Conservation (phyloP, 768 basidiomycete genomes). For the Podaxis mareebaensis region DNA sequence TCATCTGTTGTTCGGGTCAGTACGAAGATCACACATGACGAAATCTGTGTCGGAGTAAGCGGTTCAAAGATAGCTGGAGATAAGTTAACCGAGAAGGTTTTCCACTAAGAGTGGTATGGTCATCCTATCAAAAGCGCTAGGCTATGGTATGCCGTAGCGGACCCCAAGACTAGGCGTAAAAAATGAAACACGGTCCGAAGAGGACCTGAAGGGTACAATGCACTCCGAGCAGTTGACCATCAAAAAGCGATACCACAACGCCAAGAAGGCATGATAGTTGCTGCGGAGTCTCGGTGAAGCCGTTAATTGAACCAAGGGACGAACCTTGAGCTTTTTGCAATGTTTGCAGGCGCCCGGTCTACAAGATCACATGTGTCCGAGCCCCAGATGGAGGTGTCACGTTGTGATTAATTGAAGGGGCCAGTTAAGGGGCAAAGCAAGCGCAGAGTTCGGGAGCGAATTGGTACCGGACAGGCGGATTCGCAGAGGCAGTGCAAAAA, state of each 20-base stretch:
- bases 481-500: constrained; percentile 13
- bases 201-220: not conserved
- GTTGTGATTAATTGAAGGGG: not conserved
- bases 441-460: constrained; percentile 13
- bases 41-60: not conserved
- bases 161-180: not conserved
- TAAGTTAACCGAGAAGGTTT: not conserved
- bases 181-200: not conserved
- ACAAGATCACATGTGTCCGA: constrained; percentile 15
- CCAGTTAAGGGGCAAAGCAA: not conserved
- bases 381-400: not conserved
- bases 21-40: constrained; percentile 4
- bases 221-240: not conserved
- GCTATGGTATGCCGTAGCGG: not conserved
- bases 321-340: constrained; percentile 86
- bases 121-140: not conserved
- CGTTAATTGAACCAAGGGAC: constrained; percentile 25
- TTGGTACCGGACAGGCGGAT: constrained; percentile 17
- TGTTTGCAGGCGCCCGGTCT: constrained; percentile 84
- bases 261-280: not conserved
- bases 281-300: not conserved
- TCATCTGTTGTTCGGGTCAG: constrained; percentile 59
- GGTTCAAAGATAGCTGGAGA: not conserved
- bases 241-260: not conserved
- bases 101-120: not conserved